Base-by-base conservation (phyloP, 371 early-diverging fungal genomes). In the Rhizopus sp. region DNA sequence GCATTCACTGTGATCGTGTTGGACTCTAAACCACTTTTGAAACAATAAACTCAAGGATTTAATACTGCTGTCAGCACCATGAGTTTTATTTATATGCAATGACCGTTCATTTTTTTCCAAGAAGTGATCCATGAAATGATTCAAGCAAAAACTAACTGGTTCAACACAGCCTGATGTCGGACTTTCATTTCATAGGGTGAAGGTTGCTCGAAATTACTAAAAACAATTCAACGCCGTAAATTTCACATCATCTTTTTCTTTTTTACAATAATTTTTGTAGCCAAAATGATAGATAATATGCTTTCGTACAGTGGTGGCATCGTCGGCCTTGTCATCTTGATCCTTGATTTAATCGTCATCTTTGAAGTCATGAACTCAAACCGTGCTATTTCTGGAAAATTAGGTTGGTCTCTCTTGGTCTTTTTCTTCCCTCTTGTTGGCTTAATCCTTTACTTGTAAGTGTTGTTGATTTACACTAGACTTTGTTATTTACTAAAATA, bases 401-500 rank as follows among this genome's bases (percentile, higher is more conserved):
- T 85, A 4, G 78, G 73, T 61, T 82, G 82, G 85, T 73, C 82
- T 35, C 68, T 83, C 13, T 69, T 85, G 5, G 75, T 85, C 62
- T 85, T 85, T 66, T 68, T 85, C 71, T 85, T 85, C 72, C 85
- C 85, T 30, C 64, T 85, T 17, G 60, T 80, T 51, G 85, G 85
- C 7, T 66, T 85, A 45, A 64, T 85, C 44, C 62, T 82, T 50
- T 85, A 85, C 65, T 85, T 83, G 85, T 85, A 82, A 81, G 84
- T 78, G 10, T 37, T 47, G 10, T 33, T 40, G 17, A 39, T 46
- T 42, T 52, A 33, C 35, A 35, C 33, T 62, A 32, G 37, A 8
- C 1, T 51, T 4, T 16, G 15, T 38, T 47, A 15, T 50, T 45
- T 47, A 12, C 8, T 23, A 23, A 13, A 7, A 7, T 48, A 13